Base-by-base conservation (phyloP, 495 filamentous ascomycete genomes). In the Lasiosphaeria ovina region DNA sequence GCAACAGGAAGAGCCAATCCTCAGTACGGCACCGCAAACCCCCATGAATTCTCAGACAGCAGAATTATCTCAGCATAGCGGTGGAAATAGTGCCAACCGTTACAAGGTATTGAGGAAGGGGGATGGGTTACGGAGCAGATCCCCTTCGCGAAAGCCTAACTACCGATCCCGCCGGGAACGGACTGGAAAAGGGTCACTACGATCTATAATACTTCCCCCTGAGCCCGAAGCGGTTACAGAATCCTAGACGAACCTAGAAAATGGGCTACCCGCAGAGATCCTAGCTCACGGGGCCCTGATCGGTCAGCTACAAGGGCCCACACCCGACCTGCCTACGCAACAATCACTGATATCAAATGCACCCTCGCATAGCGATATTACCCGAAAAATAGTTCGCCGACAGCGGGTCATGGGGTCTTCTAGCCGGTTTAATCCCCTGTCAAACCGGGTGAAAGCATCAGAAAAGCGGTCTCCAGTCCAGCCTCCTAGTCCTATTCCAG, bases 1-100 rank as follows among this genome's bases (percentile, higher is more conserved):
- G 48, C n/a, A 50, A 50, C 48, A 50, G 48, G 14, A 50, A 50
- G 48, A 50, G 48, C 48, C 31, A 50, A 50, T 50, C 48, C 48
- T 50, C n/a, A 50, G 31, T 50, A 50, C 14, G 48, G 14, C n/a
- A 50, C 48, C 24, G n/a, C 31, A 50, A 50, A 50, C 48, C 36
- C 36, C 11, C 11, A 40, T 40, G n/a, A 50, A 50, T 50, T 50
- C 48, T 50, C 48, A 50, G 48, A 50, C 48, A 31, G 48, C n/a
- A 31, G 31, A 50, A 16, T 17, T 50, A 50, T 50, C 48, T 50
- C n/a, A 50, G 48, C n/a, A 6, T 50, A 40, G 11, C 6, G 36
- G 36, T 40, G 36, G 36, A 40, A 17, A 50, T 50, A 17, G 48
- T 50, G n/a, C n/a, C 48, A 50, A 50, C 48, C 48, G 14, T 50